Percentiles rank a stretch among this genome's conserved stretches.
Conservation (phyloP, 2,329 filamentous ascomycete species). For the Mycosphaerella arachidis region DNA sequence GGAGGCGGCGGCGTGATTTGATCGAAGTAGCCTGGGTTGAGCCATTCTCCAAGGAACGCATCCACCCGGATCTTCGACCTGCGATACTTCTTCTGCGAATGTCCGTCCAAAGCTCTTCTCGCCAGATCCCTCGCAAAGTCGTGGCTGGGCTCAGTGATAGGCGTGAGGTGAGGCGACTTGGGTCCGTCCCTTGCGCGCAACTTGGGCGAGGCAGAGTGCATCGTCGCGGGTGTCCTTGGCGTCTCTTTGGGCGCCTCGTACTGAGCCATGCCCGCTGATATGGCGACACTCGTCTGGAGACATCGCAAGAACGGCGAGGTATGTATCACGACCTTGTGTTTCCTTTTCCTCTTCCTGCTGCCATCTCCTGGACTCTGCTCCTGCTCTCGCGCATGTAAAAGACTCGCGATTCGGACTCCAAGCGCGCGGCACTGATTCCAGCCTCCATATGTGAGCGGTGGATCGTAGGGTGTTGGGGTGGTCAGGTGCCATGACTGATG, state of each 20-base stretch:
- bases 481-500: conserved; percentile 94
- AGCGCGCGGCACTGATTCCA: conserved; percentile 83
- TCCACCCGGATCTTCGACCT: conserved; percentile 74
- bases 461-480: conserved; percentile 90
- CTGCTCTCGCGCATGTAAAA: conserved; percentile 53
- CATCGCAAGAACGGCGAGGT: conserved; percentile 92
- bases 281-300: conserved; percentile 83
- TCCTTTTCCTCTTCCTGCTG: conserved; percentile 43
- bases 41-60: conserved; percentile 92
- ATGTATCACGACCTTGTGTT: conserved; percentile 79
- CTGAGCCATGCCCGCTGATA: conserved; percentile 77
- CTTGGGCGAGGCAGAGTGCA: conserved; percentile 34
- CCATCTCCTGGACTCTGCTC: conserved; percentile 36
- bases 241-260: conserved; percentile 43
- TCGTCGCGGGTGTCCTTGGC: conserved; percentile 26
- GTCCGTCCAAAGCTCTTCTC: conserved; percentile 31
- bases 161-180: conserved; percentile 25
- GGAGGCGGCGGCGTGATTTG: conserved; percentile 83
- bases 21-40: conserved; percentile 89
- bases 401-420: conserved; percentile 75
- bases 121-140: conserved; percentile 36
- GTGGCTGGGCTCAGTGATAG: conserved; percentile 36
- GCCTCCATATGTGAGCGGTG: conserved; percentile 88
- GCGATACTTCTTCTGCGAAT: conserved; percentile 30
- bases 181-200: conserved; percentile 25